phyloP scores from a whole-genome alignment of 2,329 filamentous ascomycete species.

The Clarireedia hainanense region DNA sequence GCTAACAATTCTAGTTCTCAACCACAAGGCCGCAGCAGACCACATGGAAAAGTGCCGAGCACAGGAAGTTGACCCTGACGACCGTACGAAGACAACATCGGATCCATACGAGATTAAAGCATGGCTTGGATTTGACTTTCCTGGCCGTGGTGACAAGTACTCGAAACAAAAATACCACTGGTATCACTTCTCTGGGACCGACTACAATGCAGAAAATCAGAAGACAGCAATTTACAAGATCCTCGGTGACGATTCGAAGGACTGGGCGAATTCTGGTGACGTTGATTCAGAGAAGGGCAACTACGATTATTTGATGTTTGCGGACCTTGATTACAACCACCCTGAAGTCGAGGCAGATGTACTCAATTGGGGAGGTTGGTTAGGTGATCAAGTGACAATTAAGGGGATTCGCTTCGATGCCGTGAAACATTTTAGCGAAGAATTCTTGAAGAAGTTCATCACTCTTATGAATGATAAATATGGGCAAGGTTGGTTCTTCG shows the following conservation, averaged over 20 bases:
- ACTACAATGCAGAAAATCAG: constrained; percentile 50
- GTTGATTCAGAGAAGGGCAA: constrained; percentile 55
- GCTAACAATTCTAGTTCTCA: constrained; percentile 42
- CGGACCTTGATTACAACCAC: constrained; percentile 59
- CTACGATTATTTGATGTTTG: constrained; percentile 65
- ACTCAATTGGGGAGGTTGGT: constrained; percentile 60
- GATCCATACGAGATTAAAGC: constrained; percentile 55
- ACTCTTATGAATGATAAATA: constrained; percentile 42
- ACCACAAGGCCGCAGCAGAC: constrained; percentile 65
- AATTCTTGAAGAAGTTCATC: constrained; percentile 61
- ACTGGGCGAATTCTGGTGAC: constrained; percentile 55
- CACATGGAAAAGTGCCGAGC: constrained; percentile 53
- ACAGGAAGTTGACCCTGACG: constrained; percentile 54
- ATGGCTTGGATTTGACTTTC: constrained; percentile 61
- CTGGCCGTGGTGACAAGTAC: constrained; percentile 51
- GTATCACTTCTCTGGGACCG: constrained; percentile 61
- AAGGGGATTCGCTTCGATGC: constrained; percentile 64
- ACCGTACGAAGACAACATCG: constrained; percentile 47
- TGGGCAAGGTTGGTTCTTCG: constrained; percentile 51
- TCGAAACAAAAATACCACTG: constrained; percentile 56
- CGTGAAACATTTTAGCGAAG: constrained; percentile 61
- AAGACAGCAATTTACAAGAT: constrained; percentile 60
- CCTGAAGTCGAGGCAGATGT: constrained; percentile 57
- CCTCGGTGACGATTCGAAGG: constrained; percentile 49
- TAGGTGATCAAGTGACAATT: constrained; percentile 51